Evolutionary conservation across 2,329 filamentous ascomycete species (phyloP).

Genomic region (Elsinoe batatas): DNA sequence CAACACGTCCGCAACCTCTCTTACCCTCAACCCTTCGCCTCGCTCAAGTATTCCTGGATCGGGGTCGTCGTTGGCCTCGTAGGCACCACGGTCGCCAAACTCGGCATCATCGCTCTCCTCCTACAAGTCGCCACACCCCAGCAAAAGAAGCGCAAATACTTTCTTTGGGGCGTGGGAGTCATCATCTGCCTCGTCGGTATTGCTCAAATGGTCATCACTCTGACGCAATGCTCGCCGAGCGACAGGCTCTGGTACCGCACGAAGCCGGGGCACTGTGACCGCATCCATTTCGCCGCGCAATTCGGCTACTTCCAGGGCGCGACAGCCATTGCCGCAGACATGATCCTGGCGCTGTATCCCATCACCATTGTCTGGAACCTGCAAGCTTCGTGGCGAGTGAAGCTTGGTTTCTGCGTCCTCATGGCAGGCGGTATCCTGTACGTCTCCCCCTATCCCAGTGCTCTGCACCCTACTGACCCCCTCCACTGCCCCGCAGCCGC

Average conservation of each 20-base stretch:
- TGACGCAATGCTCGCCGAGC: constrained; percentile 7
- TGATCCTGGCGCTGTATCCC: constrained; percentile 9
- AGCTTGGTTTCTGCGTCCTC: constrained; percentile 8
- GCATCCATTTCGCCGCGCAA: constrained; percentile 2
- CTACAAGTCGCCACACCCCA: constrained; percentile 7
- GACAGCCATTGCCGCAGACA: constrained; percentile 1
- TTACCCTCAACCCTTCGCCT: neutral
- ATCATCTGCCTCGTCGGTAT: constrained; percentile 7
- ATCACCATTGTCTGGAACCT: constrained; percentile 13
- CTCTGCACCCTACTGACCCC: neutral
- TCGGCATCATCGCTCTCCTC: constrained; percentile 9
- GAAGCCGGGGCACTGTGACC: constrained; percentile 3
- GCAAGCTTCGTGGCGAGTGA: constrained; percentile 6
- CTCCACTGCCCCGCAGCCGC: constrained; percentile 2
- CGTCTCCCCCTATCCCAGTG: neutral
- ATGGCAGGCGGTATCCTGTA: constrained; percentile 12
- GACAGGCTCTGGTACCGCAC: constrained; percentile 11
- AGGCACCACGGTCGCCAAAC: constrained; percentile 6
- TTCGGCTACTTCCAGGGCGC: constrained; percentile 12
- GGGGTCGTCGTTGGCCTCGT: constrained; percentile 6
- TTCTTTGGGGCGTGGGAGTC: neutral
- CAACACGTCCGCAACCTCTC: neutral
- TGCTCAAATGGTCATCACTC: constrained; percentile 4
- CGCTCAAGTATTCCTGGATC: constrained; percentile 10
- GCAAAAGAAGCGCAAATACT: constrained; percentile 11